phyloP scores from a whole-genome alignment of 2,329 filamentous ascomycete species.

The Metarhizium anisopliae region DNA sequence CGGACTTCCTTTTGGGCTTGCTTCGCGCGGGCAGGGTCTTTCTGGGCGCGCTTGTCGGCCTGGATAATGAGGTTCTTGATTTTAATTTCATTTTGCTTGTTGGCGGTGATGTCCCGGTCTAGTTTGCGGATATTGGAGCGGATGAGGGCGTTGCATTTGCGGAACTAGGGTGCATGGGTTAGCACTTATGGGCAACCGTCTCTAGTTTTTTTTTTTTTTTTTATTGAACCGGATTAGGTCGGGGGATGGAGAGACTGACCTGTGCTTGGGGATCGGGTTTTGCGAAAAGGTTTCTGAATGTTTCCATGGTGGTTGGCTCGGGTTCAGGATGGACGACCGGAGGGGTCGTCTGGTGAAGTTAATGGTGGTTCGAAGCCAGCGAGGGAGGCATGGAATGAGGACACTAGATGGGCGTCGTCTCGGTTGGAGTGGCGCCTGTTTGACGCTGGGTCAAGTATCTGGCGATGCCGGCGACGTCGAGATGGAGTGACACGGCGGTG shows the following conservation, averaged over 20 bases:
- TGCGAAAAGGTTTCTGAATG: constrained; percentile 75
- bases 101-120: constrained; percentile 78
- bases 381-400: neutral
- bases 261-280: constrained; percentile 90
- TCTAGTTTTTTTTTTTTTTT: neutral
- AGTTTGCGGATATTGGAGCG: constrained; percentile 86
- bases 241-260: constrained; percentile 39
- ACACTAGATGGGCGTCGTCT: neutral
- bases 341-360: neutral
- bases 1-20: constrained; percentile 79
- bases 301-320: constrained; percentile 58
- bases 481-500: neutral
- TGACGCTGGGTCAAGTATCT: neutral
- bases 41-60: constrained; percentile 72
- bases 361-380: neutral
- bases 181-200: neutral
- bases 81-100: constrained; percentile 73
- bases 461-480: neutral
- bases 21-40: constrained; percentile 66
- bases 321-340: neutral
- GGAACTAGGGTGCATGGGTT: constrained; percentile 48
- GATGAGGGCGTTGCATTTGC: constrained; percentile 90
- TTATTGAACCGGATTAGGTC: constrained; percentile 1
- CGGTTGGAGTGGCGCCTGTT: neutral
- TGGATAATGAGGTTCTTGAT: constrained; percentile 78